A percentile compares a stretch with the other conserved stretches of the same genome.
These are phyloP conservation scores for Tarenaya hassleriana DNA, from an alignment of 345 rosid species.

Conservation along the genomic window DNA sequence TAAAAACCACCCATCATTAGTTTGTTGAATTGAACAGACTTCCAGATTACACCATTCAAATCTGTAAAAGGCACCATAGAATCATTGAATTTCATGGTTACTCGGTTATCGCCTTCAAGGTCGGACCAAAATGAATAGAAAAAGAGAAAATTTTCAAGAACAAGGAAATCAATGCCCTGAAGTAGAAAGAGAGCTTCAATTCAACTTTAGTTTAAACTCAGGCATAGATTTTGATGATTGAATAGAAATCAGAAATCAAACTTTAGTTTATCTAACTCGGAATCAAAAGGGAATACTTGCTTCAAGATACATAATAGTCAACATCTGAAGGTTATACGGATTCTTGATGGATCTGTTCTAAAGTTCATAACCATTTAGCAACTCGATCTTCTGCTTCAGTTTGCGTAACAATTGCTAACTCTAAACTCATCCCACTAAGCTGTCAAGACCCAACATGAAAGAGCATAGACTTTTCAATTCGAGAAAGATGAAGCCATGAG, in stretches of 20 bases:
- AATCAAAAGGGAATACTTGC: background rate
- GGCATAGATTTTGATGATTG: background rate
- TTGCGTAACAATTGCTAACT: background rate
- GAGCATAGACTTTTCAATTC: background rate
- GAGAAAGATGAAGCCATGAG: background rate
- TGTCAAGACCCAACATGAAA: background rate
- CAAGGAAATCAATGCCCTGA: background rate
- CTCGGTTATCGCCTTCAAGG: background rate
- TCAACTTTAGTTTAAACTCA: background rate
- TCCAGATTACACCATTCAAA: background rate
- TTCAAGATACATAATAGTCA: no score
- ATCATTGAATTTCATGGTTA: no score
- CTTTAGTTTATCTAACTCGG: background rate
- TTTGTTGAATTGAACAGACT: background rate
- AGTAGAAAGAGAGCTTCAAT: background rate
- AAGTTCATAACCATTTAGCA: no score
- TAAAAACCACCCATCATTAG: background rate
- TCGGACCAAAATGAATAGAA: background rate
- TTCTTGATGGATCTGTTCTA: background rate
- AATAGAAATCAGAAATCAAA: background rate
- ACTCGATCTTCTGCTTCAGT: no score
- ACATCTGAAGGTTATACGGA: background rate
- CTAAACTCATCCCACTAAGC: background rate
- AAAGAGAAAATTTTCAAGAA: background rate
- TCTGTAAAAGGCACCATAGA: background rate